phyloP scores from a whole-genome alignment of 345 rosid genomes.

The Triadica sebifera region DNA sequence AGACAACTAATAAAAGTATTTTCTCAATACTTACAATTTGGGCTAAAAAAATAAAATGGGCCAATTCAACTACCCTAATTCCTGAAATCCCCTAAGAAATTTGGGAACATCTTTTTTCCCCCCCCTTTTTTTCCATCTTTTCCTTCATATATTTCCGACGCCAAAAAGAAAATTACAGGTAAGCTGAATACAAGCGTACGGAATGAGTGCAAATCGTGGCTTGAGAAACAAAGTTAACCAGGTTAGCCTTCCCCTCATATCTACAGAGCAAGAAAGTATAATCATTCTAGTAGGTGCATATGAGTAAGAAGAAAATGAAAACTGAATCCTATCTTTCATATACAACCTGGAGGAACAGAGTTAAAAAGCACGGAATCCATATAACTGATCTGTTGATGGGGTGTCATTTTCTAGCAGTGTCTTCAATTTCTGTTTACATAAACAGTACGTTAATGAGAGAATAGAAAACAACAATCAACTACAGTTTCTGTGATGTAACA shows the following conservation, averaged over 20 bases:
- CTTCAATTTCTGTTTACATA: conserved; percentile 59
- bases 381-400: conserved; percentile 3
- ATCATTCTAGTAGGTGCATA: not conserved
- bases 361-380: not conserved
- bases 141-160: not conserved
- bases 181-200: not conserved
- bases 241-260: not conserved
- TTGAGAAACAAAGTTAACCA: too few relatives aligned
- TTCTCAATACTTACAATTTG: not conserved
- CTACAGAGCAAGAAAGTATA: not conserved
- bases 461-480: not conserved
- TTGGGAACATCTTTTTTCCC: not conserved
- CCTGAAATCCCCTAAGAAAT: not conserved
- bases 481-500: not conserved
- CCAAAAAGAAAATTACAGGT: not conserved
- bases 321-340: not conserved
- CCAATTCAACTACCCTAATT: not conserved
- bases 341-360: not conserved
- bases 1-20: too few relatives aligned
- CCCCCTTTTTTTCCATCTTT: too few relatives aligned
- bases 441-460: conserved; percentile 1
- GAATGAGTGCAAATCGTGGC: not conserved
- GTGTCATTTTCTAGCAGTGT: conserved; percentile 44
- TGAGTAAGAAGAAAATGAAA: not conserved
- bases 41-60: not conserved